Percentiles rank a stretch among this genome's conserved stretches.
These are phyloP conservation scores for Arachnopeziza araneosa DNA, from an alignment of 2,329 filamentous ascomycete species.

Conservation along the genomic window DNA sequence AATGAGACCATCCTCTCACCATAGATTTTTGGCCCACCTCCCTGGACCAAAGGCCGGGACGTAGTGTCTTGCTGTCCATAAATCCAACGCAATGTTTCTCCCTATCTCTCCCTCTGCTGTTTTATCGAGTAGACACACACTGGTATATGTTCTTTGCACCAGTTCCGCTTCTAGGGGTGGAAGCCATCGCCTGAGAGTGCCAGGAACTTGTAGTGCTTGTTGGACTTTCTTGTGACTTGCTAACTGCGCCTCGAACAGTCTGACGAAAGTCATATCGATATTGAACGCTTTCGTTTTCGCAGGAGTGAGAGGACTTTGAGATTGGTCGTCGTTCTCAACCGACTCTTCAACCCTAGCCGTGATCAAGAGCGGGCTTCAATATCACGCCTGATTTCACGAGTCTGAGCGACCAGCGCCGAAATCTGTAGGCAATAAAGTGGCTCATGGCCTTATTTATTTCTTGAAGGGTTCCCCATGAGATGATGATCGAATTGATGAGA, in stretches of 20 bases:
- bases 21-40: slow-evolving; percentile 39
- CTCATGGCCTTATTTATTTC: too few relatives aligned
- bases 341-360: too few relatives aligned
- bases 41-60: slow-evolving; percentile 40
- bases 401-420: too few relatives aligned
- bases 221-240: slow-evolving; percentile 40
- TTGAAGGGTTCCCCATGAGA: too few relatives aligned
- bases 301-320: too few relatives aligned
- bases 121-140: slow-evolving; percentile 33
- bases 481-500: too few relatives aligned
- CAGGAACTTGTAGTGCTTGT: slow-evolving; percentile 33
- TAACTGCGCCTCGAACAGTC: slow-evolving; percentile 29
- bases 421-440: too few relatives aligned
- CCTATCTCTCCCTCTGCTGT: slow-evolving; percentile 27
- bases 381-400: too few relatives aligned
- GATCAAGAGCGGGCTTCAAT: too few relatives aligned
- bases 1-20: slow-evolving; percentile 33
- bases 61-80: slow-evolving; percentile 23
- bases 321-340: too few relatives aligned
- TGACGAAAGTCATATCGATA: not conserved
- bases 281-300: not conserved
- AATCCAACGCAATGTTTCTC: slow-evolving; percentile 23
- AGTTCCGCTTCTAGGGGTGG: slow-evolving; percentile 21
- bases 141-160: slow-evolving; percentile 34
- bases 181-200: slow-evolving; percentile 32